phyloP scores from a whole-genome alignment of 305 asterid species.

The Rubia peregrina region DNA sequence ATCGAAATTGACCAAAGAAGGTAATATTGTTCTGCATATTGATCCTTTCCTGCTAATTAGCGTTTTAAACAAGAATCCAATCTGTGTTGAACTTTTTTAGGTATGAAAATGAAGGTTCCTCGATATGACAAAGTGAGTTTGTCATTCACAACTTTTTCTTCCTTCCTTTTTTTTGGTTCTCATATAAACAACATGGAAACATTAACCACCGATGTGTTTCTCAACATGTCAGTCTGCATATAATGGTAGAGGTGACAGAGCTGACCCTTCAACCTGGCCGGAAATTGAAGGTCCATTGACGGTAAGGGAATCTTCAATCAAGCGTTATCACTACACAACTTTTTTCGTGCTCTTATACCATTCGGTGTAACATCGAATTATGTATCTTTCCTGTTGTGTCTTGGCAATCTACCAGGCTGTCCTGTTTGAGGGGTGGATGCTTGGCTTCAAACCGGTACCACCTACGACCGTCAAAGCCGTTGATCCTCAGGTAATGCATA shows the following conservation, averaged over 20 bases:
- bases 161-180: no score
- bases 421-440: conserved; percentile 99
- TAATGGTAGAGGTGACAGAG: conserved; percentile 91
- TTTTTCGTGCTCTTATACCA: not conserved
- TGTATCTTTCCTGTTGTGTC: not conserved
- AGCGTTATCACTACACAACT: not conserved
- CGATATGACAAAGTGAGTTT: conserved; percentile 77
- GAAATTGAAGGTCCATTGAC: conserved; percentile 90
- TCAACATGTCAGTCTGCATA: conserved; percentile 65
- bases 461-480: conserved; percentile 60
- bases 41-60: conserved; percentile 14
- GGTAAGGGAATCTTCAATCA: conserved; percentile 37
- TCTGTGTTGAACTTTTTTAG: conserved; percentile 35
- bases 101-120: conserved; percentile 80
- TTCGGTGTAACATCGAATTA: not conserved
- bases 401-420: conserved; percentile 49
- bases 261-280: conserved; percentile 89
- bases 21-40: conserved; percentile 27
- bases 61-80: conserved; percentile 5
- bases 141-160: conserved; percentile 8
- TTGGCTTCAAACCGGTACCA: conserved; percentile 87
- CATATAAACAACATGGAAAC: no score
- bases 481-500: conserved; percentile 74
- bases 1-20: conserved; percentile 67
- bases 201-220: conserved; percentile 24